Base-by-base conservation (phyloP, 192 early-diverging fungal genomes). In the Entomortierella beljakovae region DNA sequence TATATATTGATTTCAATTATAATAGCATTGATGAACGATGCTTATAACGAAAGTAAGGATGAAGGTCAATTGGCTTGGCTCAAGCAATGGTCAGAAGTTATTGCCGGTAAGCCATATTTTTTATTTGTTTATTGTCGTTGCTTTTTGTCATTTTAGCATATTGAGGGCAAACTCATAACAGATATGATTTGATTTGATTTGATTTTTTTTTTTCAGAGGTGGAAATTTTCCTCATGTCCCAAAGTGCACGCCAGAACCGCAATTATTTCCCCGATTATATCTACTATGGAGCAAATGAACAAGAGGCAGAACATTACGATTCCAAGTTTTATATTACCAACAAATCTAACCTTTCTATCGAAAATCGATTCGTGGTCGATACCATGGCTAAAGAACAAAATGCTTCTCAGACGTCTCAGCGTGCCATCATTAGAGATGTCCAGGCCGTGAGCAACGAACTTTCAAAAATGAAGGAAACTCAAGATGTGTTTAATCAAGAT, bases 261-360 rank as follows among this genome's bases (percentile, higher is more conserved):
- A 65, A 79, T 62, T 79, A 65, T 34, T 79, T 79, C 57, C 75
- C 75, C 0, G 75, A 79, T 51, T 79, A 68, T n/a, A 70, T 79
- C 31, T 79, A 79, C 26, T 79, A 79, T 16, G 75, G 66, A 15
- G 75, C 75, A 13, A 79, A 42, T 25, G 75, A 79, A 31, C 75
- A 70, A 53, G 61, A 79, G 26, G 75, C 75, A 16, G 75, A 79
- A 29, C 31, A 65, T 3, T 79, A 79, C 42, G 75, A 79, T 20
- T 70, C 75, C 32, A 64, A 64, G 32, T 79, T 48, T 18, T 55
- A 42, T 25, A 79, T 79, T 34, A 46, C 74, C 29, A 57, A 53
- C 35, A 77, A 69, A 37, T 69, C 74, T n/a, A 69, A 77, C 32
- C 55, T 77, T 34, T 77, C 74, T 6, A 56, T 70, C 18, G 75